Evolutionary conservation across 495 filamentous ascomycete genomes (phyloP), one percentile per base, ranked within the genome.

Genomic region (Neurospora sp.): DNA sequence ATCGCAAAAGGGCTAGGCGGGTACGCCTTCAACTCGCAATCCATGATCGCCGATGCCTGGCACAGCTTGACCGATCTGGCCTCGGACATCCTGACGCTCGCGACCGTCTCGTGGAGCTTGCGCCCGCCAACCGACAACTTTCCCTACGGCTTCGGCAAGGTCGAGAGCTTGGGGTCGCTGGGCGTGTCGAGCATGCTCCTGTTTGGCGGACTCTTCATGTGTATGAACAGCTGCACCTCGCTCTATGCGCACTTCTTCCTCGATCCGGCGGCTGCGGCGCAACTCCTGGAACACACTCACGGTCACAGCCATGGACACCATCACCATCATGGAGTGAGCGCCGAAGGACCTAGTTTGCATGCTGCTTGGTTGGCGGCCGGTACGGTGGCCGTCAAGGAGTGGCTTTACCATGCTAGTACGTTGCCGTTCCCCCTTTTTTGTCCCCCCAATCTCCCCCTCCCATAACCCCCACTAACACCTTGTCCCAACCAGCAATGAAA

Each of bases 301-400:
- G 86, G 86, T 38, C 88, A 94, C 74, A 78, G 86, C 14, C 85
- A 87, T 72, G 78, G 82, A 35, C 91, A 93, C 75, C 78, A 82
- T 20, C 90, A 91, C 74, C 82, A 83, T 7, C 92, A 94, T 77
- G 87, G 86, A 6, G 89, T 90, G 75, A 85, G 83, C 18, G 86
- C 85, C 48, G 77, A 88, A 37, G 92, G 89, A 0, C 96, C 96
- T 0, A 95, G 91, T 78, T 86, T 98, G 72, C 92, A 98, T 78
- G 96, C 96, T 9, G 95, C 93, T 20, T 99, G 96, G 96, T 82
- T 99, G 31, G 96, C 96, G n/a, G 93, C 88, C 18, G 94, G 92
- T 4, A 96, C 93, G 2, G 96, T 99, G 69, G 81, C 92, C 3
- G 83, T 97, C 71, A 99, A 99, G 83, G 96, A 99, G 80, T 99